Conservation (phyloP, 148 eudicot genomes). For the Rhododendron henanense region DNA sequence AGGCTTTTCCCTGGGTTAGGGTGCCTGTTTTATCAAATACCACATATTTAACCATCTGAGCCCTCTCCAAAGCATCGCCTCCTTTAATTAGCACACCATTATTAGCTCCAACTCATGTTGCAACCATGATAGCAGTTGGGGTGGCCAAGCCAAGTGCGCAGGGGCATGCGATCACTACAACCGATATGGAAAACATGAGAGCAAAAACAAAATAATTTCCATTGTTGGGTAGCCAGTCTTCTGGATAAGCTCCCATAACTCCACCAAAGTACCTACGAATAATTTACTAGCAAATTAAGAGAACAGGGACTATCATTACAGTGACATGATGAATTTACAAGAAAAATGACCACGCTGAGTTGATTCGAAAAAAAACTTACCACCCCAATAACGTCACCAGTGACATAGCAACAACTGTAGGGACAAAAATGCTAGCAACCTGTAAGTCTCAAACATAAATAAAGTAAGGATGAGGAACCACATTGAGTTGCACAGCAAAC, state of each 20-base stretch:
- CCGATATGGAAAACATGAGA: slow-evolving; percentile 94
- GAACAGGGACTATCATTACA: not conserved
- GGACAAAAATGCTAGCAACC: slow-evolving; percentile 97
- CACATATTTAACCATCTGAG: slow-evolving; percentile 82
- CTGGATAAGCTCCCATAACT: slow-evolving; percentile 63
- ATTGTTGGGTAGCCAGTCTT: slow-evolving; percentile 77
- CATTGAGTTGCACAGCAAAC: not conserved
- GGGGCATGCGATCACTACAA: slow-evolving; percentile 95
- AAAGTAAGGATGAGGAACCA: slow-evolving; percentile 18
- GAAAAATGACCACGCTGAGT: not conserved
- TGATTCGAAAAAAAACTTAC: slow-evolving; percentile 35
- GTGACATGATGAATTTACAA: not conserved
- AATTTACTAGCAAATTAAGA: not conserved
- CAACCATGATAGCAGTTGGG: slow-evolving; percentile 99
- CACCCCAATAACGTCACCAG: slow-evolving; percentile 78
- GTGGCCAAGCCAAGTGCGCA: slow-evolving; percentile 99
- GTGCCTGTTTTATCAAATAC: slow-evolving; percentile 97
- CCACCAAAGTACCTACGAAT: slow-evolving; percentile 72
- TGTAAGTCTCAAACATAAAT: slow-evolving; percentile 25
- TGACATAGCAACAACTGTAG: slow-evolving; percentile 69
- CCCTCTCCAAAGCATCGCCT: slow-evolving; percentile 98
- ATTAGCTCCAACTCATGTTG: slow-evolving; percentile 96
- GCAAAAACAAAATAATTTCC: slow-evolving; percentile 86
- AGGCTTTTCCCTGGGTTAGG: slow-evolving; percentile 92
- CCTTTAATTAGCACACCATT: slow-evolving; percentile 95